These are phyloP conservation scores for Escovopsis sp. DNA, from an alignment of 2,329 filamentous ascomycete genomes.

Conservation along the genomic window DNA sequence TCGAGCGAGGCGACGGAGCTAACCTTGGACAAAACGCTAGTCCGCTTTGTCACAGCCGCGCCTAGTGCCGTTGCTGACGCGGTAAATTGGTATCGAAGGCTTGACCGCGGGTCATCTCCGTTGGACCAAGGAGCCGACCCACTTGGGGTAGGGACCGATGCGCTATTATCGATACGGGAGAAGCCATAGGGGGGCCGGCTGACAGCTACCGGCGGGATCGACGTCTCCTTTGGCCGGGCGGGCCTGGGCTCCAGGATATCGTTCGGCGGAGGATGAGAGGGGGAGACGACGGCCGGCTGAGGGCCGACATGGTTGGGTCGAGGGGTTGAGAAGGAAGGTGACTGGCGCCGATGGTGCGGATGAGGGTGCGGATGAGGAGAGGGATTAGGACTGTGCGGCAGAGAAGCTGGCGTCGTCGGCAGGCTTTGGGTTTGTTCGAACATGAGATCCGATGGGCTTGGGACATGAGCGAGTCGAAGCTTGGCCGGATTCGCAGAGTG, in stretches of 20 bases:
- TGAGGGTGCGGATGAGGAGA: too few species aligned
- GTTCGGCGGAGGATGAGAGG: conserved; percentile 22
- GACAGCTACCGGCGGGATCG: conserved; percentile 12
- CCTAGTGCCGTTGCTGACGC: conserved; percentile 39
- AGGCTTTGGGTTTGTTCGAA: conserved; percentile 13
- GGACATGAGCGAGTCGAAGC: conserved; percentile 13
- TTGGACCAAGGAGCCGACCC: conserved; percentile 30
- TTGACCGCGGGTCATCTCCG: conserved; percentile 37
- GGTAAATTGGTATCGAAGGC: conserved; percentile 40
- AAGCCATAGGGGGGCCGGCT: conserved; percentile 13
- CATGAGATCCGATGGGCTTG: conserved; percentile 15
- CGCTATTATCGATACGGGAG: conserved; percentile 20
- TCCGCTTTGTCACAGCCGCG: conserved; percentile 50
- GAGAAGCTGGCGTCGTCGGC: conserved; percentile 12
- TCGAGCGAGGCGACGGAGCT: conserved; percentile 55
- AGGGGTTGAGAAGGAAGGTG: conserved; percentile 32
- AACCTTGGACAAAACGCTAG: conserved; percentile 64
- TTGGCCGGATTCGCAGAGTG: conserved; percentile 19
- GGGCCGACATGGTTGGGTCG: conserved; percentile 30
- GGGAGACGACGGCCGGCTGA: conserved; percentile 25
- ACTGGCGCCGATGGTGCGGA: conserved; percentile 29
- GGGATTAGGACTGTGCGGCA: too few species aligned
- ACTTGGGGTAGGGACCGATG: conserved; percentile 18
- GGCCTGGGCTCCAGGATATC: conserved; percentile 23
- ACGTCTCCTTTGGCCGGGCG: conserved; percentile 15